Evolutionary conservation across 1,284 basidiomycete genomes (phyloP).

Genomic region (Puccinia novopanici): DNA sequence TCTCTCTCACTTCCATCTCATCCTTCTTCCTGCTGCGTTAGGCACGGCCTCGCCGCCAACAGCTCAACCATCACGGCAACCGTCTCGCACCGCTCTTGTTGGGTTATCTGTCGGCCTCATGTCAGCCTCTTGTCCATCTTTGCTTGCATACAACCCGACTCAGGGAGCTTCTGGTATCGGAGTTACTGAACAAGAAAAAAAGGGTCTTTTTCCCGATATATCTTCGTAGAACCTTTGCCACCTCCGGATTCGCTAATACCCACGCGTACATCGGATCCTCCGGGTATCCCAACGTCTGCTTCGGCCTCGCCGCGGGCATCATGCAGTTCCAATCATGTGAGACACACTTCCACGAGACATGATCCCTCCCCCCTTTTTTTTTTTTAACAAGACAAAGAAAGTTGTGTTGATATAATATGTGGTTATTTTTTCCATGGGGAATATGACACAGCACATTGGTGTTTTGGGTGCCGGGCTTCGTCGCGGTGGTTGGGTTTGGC

Average conservation of each 20-base stretch:
- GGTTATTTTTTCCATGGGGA: background rate
- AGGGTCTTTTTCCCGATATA: background rate
- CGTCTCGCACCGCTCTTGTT: constrained; percentile 24
- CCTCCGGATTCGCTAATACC: constrained; percentile 35
- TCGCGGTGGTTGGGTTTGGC: constrained; percentile 26
- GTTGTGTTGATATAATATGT: background rate
- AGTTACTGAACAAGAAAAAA: too few relatives aligned
- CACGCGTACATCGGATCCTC: constrained; percentile 37
- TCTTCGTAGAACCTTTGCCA: constrained; percentile 27
- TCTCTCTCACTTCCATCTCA: background rate
- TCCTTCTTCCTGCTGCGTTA: background rate
- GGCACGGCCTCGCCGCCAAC: constrained; percentile 29
- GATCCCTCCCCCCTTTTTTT: background rate
- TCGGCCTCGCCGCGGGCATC: constrained; percentile 40
- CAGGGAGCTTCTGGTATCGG: too few relatives aligned
- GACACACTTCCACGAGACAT: background rate
- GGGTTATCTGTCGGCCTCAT: constrained; percentile 42
- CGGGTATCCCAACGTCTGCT: constrained; percentile 43
- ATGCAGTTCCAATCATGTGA: constrained; percentile 47
- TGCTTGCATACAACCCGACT: background rate
- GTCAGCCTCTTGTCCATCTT: constrained; percentile 3
- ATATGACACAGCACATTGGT: constrained; percentile 34
- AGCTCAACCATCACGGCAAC: constrained; percentile 1
- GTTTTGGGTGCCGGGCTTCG: constrained; percentile 38
- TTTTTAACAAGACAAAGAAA: background rate